phyloP scores from a whole-genome alignment of 352 stramenopile genomes.

The Globisporangium cystogenes region DNA sequence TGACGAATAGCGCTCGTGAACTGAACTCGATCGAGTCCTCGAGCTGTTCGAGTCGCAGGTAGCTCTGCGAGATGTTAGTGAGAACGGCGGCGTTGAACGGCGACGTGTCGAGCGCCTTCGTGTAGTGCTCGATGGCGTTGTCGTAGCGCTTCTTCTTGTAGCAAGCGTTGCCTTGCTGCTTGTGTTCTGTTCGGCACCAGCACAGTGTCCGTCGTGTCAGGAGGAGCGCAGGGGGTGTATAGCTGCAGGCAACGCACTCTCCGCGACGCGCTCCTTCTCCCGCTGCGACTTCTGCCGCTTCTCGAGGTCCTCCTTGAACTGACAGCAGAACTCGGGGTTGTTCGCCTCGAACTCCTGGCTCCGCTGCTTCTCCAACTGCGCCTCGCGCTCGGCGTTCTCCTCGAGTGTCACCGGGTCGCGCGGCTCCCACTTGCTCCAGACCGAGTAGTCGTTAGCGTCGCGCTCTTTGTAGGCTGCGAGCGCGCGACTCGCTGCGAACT shows the following conservation, averaged over 20 bases:
- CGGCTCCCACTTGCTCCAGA: slow-evolving; percentile 70
- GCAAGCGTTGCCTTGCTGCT: slow-evolving; percentile 44
- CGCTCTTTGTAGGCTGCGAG: slow-evolving; percentile 63
- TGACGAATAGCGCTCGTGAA: slow-evolving; percentile 52
- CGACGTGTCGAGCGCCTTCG: slow-evolving; percentile 50
- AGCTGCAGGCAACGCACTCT: slow-evolving; percentile 31
- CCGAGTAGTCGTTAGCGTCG: slow-evolving; percentile 79
- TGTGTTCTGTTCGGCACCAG: slow-evolving; percentile 47
- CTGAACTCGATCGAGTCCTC: slow-evolving; percentile 72
- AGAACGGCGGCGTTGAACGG: slow-evolving; percentile 59
- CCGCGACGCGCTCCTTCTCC: slow-evolving; percentile 37
- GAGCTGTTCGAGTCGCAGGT: slow-evolving; percentile 35
- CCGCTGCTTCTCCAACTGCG: slow-evolving; percentile 48
- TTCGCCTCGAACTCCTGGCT: slow-evolving; percentile 71
- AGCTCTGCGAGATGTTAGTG: slow-evolving; percentile 67
- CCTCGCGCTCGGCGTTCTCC: slow-evolving; percentile 51
- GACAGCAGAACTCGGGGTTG: slow-evolving; percentile 73
- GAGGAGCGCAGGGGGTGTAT: not conserved
- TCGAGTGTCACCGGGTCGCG: slow-evolving; percentile 62
- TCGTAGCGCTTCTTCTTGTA: slow-evolving; percentile 62
- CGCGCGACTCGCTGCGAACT: slow-evolving; percentile 49
- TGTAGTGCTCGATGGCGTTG: slow-evolving; percentile 54
- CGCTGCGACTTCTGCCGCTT: slow-evolving; percentile 49
- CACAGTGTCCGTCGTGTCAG: slow-evolving; percentile 1
- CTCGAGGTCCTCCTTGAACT: slow-evolving; percentile 72